phyloP scores from a whole-genome alignment of 306 rosid species.

The Comarum palustre region DNA sequence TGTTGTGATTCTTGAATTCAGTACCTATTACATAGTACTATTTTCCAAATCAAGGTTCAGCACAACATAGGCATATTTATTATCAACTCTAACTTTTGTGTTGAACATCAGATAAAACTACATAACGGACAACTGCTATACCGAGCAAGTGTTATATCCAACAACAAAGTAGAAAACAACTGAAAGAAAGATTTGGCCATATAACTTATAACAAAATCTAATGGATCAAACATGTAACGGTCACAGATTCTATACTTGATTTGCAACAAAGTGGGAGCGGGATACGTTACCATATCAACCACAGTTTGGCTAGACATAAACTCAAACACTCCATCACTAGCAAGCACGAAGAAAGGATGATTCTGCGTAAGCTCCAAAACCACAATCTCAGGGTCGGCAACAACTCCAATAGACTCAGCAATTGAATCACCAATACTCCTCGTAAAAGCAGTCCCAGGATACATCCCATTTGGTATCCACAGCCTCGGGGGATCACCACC shows the following conservation, averaged over 20 bases:
- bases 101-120: neutral
- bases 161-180: neutral
- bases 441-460: conserved; percentile 95
- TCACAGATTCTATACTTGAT: conserved; percentile 11
- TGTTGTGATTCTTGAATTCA: neutral
- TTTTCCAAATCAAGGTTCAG: neutral
- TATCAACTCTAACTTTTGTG: neutral
- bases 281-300: conserved; percentile 82
- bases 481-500: conserved; percentile 97
- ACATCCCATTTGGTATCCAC: conserved; percentile 98
- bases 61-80: neutral
- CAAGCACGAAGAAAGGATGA: conserved; percentile 89
- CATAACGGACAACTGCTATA: neutral
- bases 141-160: neutral
- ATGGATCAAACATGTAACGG: conserved; percentile 8
- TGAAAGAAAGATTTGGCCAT: neutral
- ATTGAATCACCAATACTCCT: conserved; percentile 92
- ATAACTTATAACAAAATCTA: neutral
- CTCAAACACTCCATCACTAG: conserved; percentile 98
- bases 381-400: conserved; percentile 88
- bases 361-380: conserved; percentile 74
- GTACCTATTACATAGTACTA: neutral
- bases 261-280: conserved; percentile 19
- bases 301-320: conserved; percentile 92
- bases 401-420: conserved; percentile 95